phyloP scores from a whole-genome alignment of 768 basidiomycete genomes.

The Lactarius pseudohatsudake region DNA sequence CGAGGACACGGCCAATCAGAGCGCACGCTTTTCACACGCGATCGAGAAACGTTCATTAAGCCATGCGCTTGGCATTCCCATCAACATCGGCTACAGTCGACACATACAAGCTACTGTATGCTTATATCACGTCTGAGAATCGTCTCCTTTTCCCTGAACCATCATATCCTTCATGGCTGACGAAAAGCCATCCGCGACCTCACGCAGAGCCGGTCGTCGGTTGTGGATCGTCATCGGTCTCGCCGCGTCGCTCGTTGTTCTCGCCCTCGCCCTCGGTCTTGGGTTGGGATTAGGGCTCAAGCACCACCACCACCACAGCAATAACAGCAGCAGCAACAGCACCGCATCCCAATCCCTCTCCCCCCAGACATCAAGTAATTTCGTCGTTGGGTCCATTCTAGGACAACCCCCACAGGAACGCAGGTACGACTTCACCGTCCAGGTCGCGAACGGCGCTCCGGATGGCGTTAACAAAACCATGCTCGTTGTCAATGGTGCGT shows the following conservation, averaged over 20 bases:
- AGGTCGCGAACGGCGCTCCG: constrained; percentile 40
- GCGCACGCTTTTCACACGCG: neutral
- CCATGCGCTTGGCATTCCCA: neutral
- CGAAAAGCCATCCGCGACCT: neutral
- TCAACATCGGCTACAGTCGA: too few species aligned
- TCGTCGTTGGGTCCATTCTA: constrained; percentile 22
- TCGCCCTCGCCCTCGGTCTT: constrained; percentile 33
- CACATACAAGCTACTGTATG: too few species aligned
- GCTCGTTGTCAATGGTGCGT: constrained; percentile 48
- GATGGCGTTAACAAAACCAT: constrained; percentile 44
- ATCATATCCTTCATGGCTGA: too few species aligned
- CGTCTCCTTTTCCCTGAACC: neutral
- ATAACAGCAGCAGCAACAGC: neutral
- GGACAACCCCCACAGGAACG: constrained; percentile 40
- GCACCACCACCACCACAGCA: constrained; percentile 18
- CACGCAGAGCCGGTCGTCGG: neutral
- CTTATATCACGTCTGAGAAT: neutral
- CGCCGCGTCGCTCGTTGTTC: constrained; percentile 3
- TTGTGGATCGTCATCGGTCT: neutral
- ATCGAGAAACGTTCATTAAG: neutral
- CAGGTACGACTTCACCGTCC: constrained; percentile 45
- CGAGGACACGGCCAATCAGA: neutral
- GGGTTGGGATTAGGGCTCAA: constrained; percentile 31
- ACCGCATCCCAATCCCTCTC: neutral
- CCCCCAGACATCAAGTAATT: constrained; percentile 19